Conservation (phyloP, 108 stramenopile species). For the Stephanodiscus minutulus region DNA sequence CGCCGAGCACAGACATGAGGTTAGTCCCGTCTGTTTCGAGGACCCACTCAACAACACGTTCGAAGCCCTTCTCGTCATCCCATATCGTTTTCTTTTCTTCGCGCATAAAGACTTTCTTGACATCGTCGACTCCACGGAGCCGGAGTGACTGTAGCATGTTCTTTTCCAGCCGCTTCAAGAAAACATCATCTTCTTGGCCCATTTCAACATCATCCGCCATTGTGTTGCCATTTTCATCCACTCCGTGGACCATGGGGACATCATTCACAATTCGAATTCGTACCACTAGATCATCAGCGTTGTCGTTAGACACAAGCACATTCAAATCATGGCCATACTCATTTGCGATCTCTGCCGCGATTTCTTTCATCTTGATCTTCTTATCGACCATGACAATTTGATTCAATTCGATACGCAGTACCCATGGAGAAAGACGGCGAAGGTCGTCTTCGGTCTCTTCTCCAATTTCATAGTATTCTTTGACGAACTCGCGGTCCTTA, state of each 20-base stretch:
- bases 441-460: slow-evolving; percentile 87
- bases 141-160: slow-evolving; percentile 85
- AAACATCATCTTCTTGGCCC: slow-evolving; percentile 92
- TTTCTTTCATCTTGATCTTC: slow-evolving; percentile 89
- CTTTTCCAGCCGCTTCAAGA: slow-evolving; percentile 94
- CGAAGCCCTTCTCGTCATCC: slow-evolving; percentile 88
- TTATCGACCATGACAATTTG: slow-evolving; percentile 88
- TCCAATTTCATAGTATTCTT: slow-evolving; percentile 88
- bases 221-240: slow-evolving; percentile 79
- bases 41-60: slow-evolving; percentile 89
- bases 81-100: slow-evolving; percentile 83
- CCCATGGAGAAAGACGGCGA: slow-evolving; percentile 92
- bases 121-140: slow-evolving; percentile 90
- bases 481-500: slow-evolving; percentile 92
- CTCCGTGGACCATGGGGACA: slow-evolving; percentile 62
- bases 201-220: slow-evolving; percentile 71
- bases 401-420: slow-evolving; percentile 95
- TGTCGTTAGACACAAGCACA: slow-evolving; percentile 92
- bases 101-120: slow-evolving; percentile 96
- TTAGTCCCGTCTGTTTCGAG: slow-evolving; percentile 98
- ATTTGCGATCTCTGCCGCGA: slow-evolving; percentile 75
- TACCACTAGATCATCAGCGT: slow-evolving; percentile 88
- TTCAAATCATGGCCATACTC: slow-evolving; percentile 89
- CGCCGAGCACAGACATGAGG: slow-evolving; percentile 91
- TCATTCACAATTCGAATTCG: slow-evolving; percentile 93